Evolutionary conservation across 1,284 basidiomycete species (phyloP), one percentile per base, ranked within the genome.

Genomic region (Chalciporus sp.): DNA sequence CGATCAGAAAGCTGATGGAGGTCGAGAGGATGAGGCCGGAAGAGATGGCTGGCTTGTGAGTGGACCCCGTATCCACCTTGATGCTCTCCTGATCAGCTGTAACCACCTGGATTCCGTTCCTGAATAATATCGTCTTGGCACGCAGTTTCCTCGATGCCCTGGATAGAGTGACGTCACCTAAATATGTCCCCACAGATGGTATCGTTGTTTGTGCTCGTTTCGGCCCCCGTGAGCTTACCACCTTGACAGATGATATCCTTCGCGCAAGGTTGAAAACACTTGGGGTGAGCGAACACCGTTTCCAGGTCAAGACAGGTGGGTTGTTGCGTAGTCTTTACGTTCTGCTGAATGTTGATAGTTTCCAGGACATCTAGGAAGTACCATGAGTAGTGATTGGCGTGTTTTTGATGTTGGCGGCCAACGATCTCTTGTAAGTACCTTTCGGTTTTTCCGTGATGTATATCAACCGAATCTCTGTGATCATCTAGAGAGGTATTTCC

Each of bases 151-250:
- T 80, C 27, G 75, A 80, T 54, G 71, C 67, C 10, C 56, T 80
- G 17, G 69, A 72, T 31, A 69, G 78, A 42, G 72, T 80, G 20
- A 73, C 78, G 1, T 68, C 70, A 7, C 70, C 69, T 8, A 67
- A 68, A 58, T 80, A 77, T 54, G 54, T 75, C 11, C 77, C 79
- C 2, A 72, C 76, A 19, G 74, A 79, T 59, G 78, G 77, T 79
- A 62, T 19, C 2, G 1, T 23, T 16, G 8, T 10, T 47, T 37
- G 27, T 31, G 12, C 26, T 37, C 6, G 11, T 16, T 35, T 11
- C 11, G 3, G 16, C 31, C n/a, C 41, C 42, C 4, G 27, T 28
- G 11, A 17, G 17, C 51, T 59, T 33, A 56, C 41, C 19, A 12
- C 14, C 12, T 8, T 20, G 5, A 49, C 14, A 69, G 69, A 69